Evolutionary conservation across 495 filamentous ascomycete genomes (phyloP).

Genomic region (Penicillium mononematosum): DNA sequence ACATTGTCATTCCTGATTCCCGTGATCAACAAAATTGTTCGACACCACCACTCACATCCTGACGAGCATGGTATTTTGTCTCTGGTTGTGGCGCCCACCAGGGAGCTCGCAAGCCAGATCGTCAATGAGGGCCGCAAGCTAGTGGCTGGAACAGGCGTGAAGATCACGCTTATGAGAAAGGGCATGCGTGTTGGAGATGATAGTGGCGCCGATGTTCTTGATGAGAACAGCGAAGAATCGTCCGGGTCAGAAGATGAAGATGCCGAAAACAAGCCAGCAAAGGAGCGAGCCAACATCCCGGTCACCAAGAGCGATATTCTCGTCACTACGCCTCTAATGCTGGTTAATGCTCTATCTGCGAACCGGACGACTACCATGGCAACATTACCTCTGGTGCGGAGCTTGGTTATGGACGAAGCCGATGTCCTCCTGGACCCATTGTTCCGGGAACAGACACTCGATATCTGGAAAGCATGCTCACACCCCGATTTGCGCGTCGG

Average conservation of each 20-base stretch:
- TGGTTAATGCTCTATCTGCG: slow-evolving; percentile 70
- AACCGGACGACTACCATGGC: slow-evolving; percentile 42
- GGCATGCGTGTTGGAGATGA: slow-evolving; percentile 61
- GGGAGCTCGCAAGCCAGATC: slow-evolving; percentile 89
- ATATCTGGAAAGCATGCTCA: slow-evolving; percentile 77
- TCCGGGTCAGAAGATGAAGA: slow-evolving; percentile 40
- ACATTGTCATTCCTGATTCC: slow-evolving; percentile 90
- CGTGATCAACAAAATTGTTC: slow-evolving; percentile 70
- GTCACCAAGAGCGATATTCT: slow-evolving; percentile 76
- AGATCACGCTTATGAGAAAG: slow-evolving; percentile 80
- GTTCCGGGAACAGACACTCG: slow-evolving; percentile 85
- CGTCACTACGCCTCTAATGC: slow-evolving; percentile 79
- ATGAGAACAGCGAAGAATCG: slow-evolving; percentile 42
- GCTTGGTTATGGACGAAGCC: slow-evolving; percentile 86
- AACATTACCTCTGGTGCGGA: slow-evolving; percentile 60
- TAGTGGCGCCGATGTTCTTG: slow-evolving; percentile 34
- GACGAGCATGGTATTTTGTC: slow-evolving; percentile 52
- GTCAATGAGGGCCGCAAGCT: slow-evolving; percentile 88
- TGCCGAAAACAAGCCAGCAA: slow-evolving; percentile 37
- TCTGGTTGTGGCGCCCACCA: slow-evolving; percentile 86
- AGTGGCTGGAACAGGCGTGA: slow-evolving; percentile 71
- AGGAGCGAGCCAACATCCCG: slow-evolving; percentile 36
- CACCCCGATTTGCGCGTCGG: slow-evolving; percentile 65
- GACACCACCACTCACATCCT: slow-evolving; percentile 44
- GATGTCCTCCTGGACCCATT: slow-evolving; percentile 90